Conservation (phyloP, 2,329 filamentous ascomycete species). For the Periconia sp. region DNA sequence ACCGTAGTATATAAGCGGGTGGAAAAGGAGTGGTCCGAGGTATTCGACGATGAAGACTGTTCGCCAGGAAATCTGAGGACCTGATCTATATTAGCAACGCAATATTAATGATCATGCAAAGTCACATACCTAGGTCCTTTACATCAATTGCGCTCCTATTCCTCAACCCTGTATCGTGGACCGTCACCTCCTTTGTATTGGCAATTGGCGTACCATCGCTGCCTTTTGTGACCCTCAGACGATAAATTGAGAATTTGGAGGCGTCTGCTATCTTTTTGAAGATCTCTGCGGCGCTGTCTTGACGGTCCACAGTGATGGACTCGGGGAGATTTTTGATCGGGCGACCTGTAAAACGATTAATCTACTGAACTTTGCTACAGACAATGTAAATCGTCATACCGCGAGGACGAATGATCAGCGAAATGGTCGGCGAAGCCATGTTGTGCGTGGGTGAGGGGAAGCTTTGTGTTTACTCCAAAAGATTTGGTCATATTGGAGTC, state of each 20-base stretch:
- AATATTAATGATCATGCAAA: neutral
- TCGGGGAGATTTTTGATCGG: constrained; percentile 67
- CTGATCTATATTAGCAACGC: constrained; percentile 52
- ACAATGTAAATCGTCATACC: constrained; percentile 41
- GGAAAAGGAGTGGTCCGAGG: constrained; percentile 86
- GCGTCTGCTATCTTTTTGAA: constrained; percentile 63
- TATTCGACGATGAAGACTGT: constrained; percentile 97
- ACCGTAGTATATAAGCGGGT: constrained; percentile 72
- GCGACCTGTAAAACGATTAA: constrained; percentile 56
- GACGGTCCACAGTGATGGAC: constrained; percentile 58
- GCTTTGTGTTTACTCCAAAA: no score
- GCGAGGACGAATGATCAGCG: constrained; percentile 53
- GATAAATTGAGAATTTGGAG: constrained; percentile 63
- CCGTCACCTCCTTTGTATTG: constrained; percentile 59
- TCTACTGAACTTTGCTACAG: constrained; percentile 1
- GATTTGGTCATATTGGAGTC: no score
- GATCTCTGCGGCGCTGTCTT: constrained; percentile 61
- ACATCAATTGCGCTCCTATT: constrained; percentile 74
- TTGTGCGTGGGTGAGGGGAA: no score
- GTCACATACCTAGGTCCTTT: constrained; percentile 81
- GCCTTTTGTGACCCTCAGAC: constrained; percentile 68
- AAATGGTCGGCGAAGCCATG: constrained; percentile 53
- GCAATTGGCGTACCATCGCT: constrained; percentile 65
- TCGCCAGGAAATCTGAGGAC: constrained; percentile 87
- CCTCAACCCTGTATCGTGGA: constrained; percentile 62